phyloP scores from a whole-genome alignment of 495 filamentous ascomycete genomes.

The Entonaema liquescens region DNA sequence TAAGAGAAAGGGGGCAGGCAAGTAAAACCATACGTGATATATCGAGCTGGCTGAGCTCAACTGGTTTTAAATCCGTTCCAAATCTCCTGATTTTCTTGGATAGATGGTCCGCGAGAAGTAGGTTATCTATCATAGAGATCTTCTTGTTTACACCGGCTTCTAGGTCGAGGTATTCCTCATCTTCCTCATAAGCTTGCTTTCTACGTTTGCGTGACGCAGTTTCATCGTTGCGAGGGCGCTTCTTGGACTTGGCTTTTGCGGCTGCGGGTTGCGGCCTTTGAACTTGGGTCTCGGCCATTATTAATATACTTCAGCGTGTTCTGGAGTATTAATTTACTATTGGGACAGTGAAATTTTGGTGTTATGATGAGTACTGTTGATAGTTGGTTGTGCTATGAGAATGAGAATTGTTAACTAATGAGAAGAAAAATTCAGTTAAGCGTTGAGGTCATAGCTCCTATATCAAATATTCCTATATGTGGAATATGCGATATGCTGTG shows the following conservation, averaged over 20 bases:
- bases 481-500: background rate
- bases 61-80: conserved; percentile 76
- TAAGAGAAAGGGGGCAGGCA: background rate
- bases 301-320: background rate
- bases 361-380: background rate
- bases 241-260: conserved; percentile 47
- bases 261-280: conserved; percentile 6
- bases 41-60: conserved; percentile 84
- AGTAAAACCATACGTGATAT: conserved; percentile 69
- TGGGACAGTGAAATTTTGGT: background rate
- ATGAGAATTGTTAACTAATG: background rate
- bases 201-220: conserved; percentile 57
- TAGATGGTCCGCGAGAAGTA: conserved; percentile 85
- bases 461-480: conserved; percentile 24
- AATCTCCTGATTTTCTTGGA: conserved; percentile 80
- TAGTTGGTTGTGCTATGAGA: background rate
- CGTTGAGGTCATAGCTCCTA: background rate
- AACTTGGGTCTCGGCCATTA: conserved; percentile 24
- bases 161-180: conserved; percentile 67
- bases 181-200: conserved; percentile 63
- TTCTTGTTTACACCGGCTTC: conserved; percentile 79
- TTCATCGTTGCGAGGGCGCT: conserved; percentile 50
- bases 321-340: conserved; percentile 1
- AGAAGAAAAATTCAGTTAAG: conserved; percentile 39
- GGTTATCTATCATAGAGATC: conserved; percentile 81